Percentiles rank a stretch among this genome's conserved stretches.
phyloP scores from a whole-genome alignment of 192 early-diverging fungal species.

The Backusella mclennaniae region DNA sequence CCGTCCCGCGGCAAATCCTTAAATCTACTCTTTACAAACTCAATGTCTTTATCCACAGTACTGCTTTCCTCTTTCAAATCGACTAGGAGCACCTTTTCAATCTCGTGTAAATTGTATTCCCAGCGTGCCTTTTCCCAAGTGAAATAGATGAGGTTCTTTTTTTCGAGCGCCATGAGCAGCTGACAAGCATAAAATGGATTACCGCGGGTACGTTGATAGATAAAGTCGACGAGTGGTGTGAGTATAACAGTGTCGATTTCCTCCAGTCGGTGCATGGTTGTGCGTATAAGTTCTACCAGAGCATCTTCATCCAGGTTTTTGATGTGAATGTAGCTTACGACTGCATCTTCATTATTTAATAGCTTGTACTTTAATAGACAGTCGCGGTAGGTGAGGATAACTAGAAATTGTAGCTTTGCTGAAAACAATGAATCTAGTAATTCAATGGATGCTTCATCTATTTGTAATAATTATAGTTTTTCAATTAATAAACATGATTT shows the following conservation, averaged over 20 bases:
- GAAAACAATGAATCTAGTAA: conserved; percentile 24
- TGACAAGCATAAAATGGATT: conserved; percentile 36
- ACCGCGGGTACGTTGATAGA: conserved; percentile 16
- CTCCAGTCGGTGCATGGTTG: conserved; percentile 27
- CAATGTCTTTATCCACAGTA: conserved; percentile 17
- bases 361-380: conserved; percentile 3
- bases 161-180: conserved; percentile 24
- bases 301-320: conserved; percentile 26
- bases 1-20: conserved; percentile 30
- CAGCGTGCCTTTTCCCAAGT: conserved; percentile 30
- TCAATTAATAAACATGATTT: neutral
- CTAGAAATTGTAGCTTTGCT: conserved; percentile 19
- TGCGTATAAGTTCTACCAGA: conserved; percentile 24
- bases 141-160: conserved; percentile 30
- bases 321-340: conserved; percentile 24
- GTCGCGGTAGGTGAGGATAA: conserved; percentile 26
- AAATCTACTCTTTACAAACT: conserved; percentile 26
- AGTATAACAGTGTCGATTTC: conserved; percentile 21
- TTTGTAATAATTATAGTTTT: neutral
- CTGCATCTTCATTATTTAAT: conserved; percentile 19
- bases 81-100: conserved; percentile 14
- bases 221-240: conserved; percentile 29
- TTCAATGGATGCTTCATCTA: conserved; percentile 38
- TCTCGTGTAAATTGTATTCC: conserved; percentile 34
- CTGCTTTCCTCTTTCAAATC: neutral